A percentile compares a stretch with the other conserved stretches of the same genome.
Conservation (phyloP, 1,284 basidiomycete species). For the Trichosporon sp. region DNA sequence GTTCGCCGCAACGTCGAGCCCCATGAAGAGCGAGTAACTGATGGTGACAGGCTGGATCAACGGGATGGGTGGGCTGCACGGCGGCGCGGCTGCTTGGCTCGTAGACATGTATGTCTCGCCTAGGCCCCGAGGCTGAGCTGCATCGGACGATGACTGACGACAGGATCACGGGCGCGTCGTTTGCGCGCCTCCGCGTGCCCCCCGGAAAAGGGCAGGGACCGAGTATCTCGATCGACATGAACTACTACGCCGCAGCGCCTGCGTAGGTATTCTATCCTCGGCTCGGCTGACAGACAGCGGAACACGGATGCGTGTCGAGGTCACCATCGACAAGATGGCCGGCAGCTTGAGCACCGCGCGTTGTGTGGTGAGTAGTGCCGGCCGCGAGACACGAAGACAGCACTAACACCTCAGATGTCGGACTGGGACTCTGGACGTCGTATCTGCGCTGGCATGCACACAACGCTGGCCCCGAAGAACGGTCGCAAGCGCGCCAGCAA, state of each 20-base stretch:
- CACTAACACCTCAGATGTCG: conserved; percentile 2
- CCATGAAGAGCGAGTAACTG: neutral
- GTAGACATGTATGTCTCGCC: conserved; percentile 33
- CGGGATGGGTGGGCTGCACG: conserved; percentile 29
- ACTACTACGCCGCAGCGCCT: conserved; percentile 26
- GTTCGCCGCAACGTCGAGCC: neutral
- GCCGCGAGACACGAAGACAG: too few relatives aligned
- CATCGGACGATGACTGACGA: neutral
- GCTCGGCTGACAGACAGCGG: neutral
- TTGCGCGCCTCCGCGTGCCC: conserved; percentile 19
- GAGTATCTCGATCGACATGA: conserved; percentile 29
- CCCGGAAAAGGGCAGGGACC: conserved; percentile 30
- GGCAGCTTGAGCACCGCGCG: conserved; percentile 1
- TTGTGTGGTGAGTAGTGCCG: conserved; percentile 2
- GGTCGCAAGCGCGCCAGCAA: conserved; percentile 6
- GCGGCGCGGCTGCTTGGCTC: conserved; percentile 33
- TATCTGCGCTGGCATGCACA: conserved; percentile 14
- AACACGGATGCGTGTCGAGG: conserved; percentile 8
- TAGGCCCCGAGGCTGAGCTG: neutral
- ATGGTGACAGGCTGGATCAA: conserved; percentile 32
- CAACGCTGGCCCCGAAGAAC: conserved; percentile 6
- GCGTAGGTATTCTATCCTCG: neutral
- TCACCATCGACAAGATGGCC: conserved; percentile 7
- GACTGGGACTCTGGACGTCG: conserved; percentile 7
- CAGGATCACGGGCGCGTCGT: conserved; percentile 3